Base-by-base conservation (phyloP, 768 basidiomycete species). In the Rhizopogon vulgaris region DNA sequence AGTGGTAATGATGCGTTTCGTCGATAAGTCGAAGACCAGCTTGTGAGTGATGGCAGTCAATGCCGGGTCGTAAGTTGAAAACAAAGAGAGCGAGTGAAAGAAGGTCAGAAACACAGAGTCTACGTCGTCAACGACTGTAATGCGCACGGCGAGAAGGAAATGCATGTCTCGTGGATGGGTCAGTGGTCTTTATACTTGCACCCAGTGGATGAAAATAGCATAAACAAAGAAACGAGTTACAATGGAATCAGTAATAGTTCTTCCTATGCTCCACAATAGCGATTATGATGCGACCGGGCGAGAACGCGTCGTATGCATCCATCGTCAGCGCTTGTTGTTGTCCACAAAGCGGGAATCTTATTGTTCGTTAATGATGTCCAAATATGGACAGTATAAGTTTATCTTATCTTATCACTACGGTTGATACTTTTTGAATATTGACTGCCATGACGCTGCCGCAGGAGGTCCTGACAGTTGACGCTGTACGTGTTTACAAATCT, bases 401-500 rank as follows among this genome's bases (percentile, higher is more conserved):
- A 45, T 34, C 22, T 46, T 46, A 46, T 46, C 42, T 43, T 43
- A 43, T 43, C 24, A 41, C 24, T 2, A 22, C 12, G 22, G 24
- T 9, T 24, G 11, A 6, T 17, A 12, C 12, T 41, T 15, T 8
- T 15, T 27, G n/a, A 22, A 10, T 17, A 8, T 27, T n/a, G 42
- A 43, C 45, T 6, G 30, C 45, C 32, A 46, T 46, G 45, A 11
- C 14, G 14, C 30, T 34, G 57, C 41, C 52, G 52, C 58, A 56
- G 45, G 55, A 61, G 40, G 64, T 59, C 18, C 53, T 82, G 49
- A 58, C 62, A 46, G 78, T 82, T 32, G 77, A 79, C 63, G 82
- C 80, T 57, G 83, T 84, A 65, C 54, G 79, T 50, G 10, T 40
- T 32, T 14, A 27, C 38, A 11, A 10, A 27, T 18, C 14, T 12